Evolutionary conservation across 257 asterid species (phyloP).

Genomic region (Buddleja alternifolia): DNA sequence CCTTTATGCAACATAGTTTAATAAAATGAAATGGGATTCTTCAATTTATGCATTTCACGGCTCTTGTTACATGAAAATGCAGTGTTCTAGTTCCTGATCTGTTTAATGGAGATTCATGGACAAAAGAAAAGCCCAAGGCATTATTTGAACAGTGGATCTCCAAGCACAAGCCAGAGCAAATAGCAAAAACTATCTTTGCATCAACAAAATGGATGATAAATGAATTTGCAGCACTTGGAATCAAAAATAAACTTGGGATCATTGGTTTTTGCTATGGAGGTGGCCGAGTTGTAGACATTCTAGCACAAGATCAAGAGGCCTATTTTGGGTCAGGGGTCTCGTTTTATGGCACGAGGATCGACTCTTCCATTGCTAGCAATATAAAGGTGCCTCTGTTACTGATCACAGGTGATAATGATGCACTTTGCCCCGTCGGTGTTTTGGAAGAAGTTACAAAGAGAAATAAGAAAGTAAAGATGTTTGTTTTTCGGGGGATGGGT

Average conservation of each 20-base stretch:
- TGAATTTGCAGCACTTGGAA: conserved; percentile 66
- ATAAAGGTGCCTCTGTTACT: conserved; percentile 59
- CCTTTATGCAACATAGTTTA: too few relatives aligned
- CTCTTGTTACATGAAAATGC: conserved; percentile 33
- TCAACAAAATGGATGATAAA: conserved; percentile 69
- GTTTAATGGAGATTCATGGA: conserved; percentile 76
- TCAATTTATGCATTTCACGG: conserved; percentile 7
- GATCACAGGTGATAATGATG: conserved; percentile 63
- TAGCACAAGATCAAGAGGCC: conserved; percentile 60
- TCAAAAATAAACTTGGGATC: conserved; percentile 73
- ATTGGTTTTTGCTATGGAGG: conserved; percentile 86
- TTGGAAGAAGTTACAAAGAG: conserved; percentile 47
- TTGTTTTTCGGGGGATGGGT: conserved; percentile 53
- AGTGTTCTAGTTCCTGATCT: conserved; percentile 86
- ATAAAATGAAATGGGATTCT: not conserved
- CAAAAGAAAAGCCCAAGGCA: conserved; percentile 50
- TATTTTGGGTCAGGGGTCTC: conserved; percentile 68
- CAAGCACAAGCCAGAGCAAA: conserved; percentile 37
- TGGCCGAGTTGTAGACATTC: conserved; percentile 61
- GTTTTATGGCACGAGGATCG: conserved; percentile 64
- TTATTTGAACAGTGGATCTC: conserved; percentile 57
- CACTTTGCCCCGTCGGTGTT: conserved; percentile 50
- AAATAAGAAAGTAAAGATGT: conserved; percentile 42
- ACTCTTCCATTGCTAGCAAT: conserved; percentile 45
- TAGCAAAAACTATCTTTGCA: conserved; percentile 47